phyloP scores from a whole-genome alignment of 2,329 filamentous ascomycete species.

The Zymoseptoria crescenta region DNA sequence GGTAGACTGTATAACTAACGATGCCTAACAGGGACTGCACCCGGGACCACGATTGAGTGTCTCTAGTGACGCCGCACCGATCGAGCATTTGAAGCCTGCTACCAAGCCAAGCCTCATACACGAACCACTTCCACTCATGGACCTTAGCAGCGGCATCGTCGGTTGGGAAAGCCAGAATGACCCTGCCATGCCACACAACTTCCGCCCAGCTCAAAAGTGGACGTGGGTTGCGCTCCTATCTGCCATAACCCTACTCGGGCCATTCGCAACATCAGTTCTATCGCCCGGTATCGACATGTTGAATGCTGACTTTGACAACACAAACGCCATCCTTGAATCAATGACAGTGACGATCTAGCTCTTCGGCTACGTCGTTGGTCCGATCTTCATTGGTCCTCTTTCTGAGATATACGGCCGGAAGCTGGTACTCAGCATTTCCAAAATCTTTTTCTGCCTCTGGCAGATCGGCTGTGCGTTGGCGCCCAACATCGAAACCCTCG shows the following conservation, averaged over 20 bases:
- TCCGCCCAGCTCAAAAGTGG: conserved; percentile 42
- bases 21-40: neutral
- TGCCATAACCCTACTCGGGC: conserved; percentile 43
- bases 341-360: conserved; percentile 62
- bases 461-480: conserved; percentile 28
- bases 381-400: conserved; percentile 37
- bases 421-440: conserved; percentile 24
- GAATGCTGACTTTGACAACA: conserved; percentile 52
- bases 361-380: conserved; percentile 44
- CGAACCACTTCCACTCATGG: neutral
- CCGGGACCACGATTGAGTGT: no score
- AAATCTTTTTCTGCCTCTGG: conserved; percentile 26
- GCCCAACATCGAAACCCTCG: conserved; percentile 21
- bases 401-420: conserved; percentile 30
- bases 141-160: conserved; percentile 34
- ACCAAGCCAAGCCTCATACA: neutral
- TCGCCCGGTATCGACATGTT: conserved; percentile 58
- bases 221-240: conserved; percentile 42
- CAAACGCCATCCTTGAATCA: conserved; percentile 46
- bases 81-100: neutral
- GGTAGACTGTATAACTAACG: neutral
- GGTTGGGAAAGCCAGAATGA: conserved; percentile 51
- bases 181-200: conserved; percentile 54
- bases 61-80: no score
- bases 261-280: conserved; percentile 54